Evolutionary conservation across 2,329 filamentous ascomycete species (phyloP).

Genomic region (Thermoascus crustaceus): DNA sequence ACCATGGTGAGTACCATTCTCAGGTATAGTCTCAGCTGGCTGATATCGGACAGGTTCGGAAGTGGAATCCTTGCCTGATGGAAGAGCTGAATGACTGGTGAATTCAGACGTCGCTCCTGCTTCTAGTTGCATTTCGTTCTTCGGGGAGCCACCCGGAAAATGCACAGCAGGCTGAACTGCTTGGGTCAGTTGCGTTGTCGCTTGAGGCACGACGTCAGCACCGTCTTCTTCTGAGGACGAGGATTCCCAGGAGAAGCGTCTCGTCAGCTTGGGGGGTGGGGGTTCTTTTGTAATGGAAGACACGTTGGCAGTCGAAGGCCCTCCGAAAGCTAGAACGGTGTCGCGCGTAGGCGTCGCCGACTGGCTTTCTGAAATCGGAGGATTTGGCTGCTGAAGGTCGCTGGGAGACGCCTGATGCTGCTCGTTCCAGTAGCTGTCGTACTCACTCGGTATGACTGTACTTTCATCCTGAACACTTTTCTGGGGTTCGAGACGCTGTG

Average conservation of each 20-base stretch:
- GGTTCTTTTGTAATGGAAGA: conserved; percentile 10
- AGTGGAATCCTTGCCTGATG: too few species aligned
- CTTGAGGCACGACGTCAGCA: not conserved
- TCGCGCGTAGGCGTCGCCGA: conserved; percentile 9
- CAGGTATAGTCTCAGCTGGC: too few species aligned
- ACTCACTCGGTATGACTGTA: conserved; percentile 27
- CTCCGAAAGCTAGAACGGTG: conserved; percentile 12
- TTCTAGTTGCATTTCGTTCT: too few species aligned
- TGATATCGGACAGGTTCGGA: too few species aligned
- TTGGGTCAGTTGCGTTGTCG: conserved; percentile 1
- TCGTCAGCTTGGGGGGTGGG: conserved; percentile 22
- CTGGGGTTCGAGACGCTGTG: conserved; percentile 9
- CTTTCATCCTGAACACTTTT: conserved; percentile 18
- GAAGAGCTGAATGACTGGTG: too few species aligned
- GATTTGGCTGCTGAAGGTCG: conserved; percentile 9
- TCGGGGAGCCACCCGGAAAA: too few species aligned
- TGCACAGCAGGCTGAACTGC: not conserved
- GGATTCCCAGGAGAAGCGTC: conserved; percentile 39
- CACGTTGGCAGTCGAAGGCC: conserved; percentile 3
- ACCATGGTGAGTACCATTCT: too few species aligned
- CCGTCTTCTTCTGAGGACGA: not conserved
- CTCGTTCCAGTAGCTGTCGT: conserved; percentile 31
- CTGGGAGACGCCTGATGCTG: conserved; percentile 12
- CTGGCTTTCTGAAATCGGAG: conserved; percentile 12
- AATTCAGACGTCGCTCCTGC: too few species aligned